phyloP scores from a whole-genome alignment of 1,284 basidiomycete genomes.

The Ceratobasidium theobromae region DNA sequence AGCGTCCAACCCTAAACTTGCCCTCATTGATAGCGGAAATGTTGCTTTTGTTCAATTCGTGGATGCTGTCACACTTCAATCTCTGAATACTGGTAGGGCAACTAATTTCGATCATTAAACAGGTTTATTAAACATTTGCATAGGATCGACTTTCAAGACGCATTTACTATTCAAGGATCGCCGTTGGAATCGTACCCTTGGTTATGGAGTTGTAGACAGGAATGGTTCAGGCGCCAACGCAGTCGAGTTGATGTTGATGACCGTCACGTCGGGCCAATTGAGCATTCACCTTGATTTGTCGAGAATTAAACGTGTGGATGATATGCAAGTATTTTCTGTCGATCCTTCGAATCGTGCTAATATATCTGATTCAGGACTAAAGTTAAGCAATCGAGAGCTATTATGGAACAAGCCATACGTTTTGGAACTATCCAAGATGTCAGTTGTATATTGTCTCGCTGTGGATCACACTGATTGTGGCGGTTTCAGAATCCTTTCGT shows the following conservation, averaged over 20 bases:
- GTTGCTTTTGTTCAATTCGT: slow-evolving; percentile 69
- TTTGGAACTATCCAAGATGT: slow-evolving; percentile 71
- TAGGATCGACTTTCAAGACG: slow-evolving; percentile 70
- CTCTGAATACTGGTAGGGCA: slow-evolving; percentile 10
- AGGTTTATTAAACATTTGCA: neutral
- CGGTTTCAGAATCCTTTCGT: slow-evolving; percentile 79
- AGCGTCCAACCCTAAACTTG: slow-evolving; percentile 67
- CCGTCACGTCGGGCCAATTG: slow-evolving; percentile 46
- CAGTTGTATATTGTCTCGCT: slow-evolving; percentile 33
- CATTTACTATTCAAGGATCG: slow-evolving; percentile 67
- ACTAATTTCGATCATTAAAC: neutral
- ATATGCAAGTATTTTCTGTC: slow-evolving; percentile 51
- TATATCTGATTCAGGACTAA: slow-evolving; percentile 50
- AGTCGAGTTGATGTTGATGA: slow-evolving; percentile 32
- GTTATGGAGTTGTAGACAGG: slow-evolving; percentile 60
- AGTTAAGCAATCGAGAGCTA: slow-evolving; percentile 73
- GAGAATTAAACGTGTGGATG: slow-evolving; percentile 58
- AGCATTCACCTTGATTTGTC: slow-evolving; percentile 60
- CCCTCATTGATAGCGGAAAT: slow-evolving; percentile 57
- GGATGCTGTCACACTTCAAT: slow-evolving; percentile 56
- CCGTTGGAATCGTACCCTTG: slow-evolving; percentile 62
- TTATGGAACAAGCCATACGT: slow-evolving; percentile 84
- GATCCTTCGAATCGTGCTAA: neutral
- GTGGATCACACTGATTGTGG: slow-evolving; percentile 22
- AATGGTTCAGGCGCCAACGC: slow-evolving; percentile 43